These are phyloP conservation scores for Aspergillus pseudoterreus DNA, from an alignment of 2,329 filamentous ascomycete species.

Conservation along the genomic window DNA sequence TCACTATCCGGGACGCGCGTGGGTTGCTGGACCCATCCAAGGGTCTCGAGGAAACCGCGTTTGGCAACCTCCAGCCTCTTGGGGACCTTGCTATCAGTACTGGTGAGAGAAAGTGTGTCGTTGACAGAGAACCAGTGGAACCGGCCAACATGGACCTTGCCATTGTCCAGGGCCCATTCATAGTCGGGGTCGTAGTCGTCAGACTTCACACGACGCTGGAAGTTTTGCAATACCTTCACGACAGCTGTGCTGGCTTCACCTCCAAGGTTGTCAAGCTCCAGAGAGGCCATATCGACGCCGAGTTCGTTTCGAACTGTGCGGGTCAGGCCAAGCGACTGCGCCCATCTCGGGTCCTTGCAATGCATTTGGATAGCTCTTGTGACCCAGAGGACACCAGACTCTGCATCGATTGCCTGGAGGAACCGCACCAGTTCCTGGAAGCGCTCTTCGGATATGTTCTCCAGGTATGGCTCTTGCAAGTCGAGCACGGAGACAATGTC, in stretches of 20 bases:
- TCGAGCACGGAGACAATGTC: slow-evolving; percentile 13
- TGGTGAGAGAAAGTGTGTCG: not conserved
- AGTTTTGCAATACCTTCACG: not conserved
- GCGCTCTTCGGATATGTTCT: slow-evolving; percentile 1
- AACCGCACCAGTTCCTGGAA: not conserved
- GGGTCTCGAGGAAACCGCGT: not conserved
- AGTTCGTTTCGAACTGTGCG: slow-evolving; percentile 11
- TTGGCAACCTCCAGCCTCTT: not conserved
- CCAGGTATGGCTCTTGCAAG: slow-evolving; percentile 8
- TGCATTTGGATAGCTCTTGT: slow-evolving; percentile 6
- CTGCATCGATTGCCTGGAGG: not conserved
- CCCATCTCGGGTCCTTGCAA: slow-evolving; percentile 12
- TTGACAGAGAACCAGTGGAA: slow-evolving; percentile 10
- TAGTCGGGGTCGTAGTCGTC: slow-evolving; percentile 1
- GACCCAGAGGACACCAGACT: slow-evolving; percentile 6
- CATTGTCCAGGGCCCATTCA: slow-evolving; percentile 12
- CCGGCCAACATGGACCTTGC: slow-evolving; percentile 5
- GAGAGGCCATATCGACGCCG: slow-evolving; percentile 4
- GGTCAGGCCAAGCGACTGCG: slow-evolving; percentile 6
- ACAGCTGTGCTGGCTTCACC: too few species aligned
- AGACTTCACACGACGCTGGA: not conserved
- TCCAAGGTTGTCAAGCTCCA: slow-evolving; percentile 8
- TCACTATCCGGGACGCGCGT: too few species aligned
- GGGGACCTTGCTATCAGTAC: not conserved
- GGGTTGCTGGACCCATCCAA: too few species aligned